Evolutionary conservation across 495 filamentous ascomycete species (phyloP).

Genomic region (Terfezia boudieri): DNA sequence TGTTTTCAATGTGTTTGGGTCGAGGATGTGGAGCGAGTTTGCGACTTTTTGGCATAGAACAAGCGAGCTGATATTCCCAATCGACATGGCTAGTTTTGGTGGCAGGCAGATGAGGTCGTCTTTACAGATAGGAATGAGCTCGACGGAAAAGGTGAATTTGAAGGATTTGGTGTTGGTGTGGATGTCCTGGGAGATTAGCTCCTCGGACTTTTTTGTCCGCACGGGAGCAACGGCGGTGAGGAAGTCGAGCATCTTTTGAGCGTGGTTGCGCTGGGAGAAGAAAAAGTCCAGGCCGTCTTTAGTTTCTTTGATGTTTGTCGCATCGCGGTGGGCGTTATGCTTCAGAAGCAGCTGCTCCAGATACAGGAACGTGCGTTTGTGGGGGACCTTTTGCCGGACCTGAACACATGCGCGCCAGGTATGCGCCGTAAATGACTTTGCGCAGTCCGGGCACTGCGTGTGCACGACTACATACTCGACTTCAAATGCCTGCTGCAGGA

Average conservation of each 20-base stretch:
- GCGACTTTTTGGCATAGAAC: conserved; percentile 74
- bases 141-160: conserved; percentile 75
- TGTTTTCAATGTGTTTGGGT: conserved; percentile 75
- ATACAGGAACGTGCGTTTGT: conserved; percentile 92
- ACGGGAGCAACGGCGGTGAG: conserved; percentile 58
- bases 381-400: conserved; percentile 86
- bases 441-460: conserved; percentile 80
- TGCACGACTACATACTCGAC: conserved; percentile 73
- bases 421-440: conserved; percentile 71
- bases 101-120: conserved; percentile 90
- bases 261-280: conserved; percentile 70
- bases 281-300: conserved; percentile 91
- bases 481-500: conserved; percentile 86
- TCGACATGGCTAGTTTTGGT: conserved; percentile 56
- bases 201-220: conserved; percentile 60
- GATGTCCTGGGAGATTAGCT: conserved; percentile 81
- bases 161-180: conserved; percentile 75
- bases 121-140: conserved; percentile 83
- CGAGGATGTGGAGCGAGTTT: conserved; percentile 68
- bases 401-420: conserved; percentile 74
- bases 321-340: conserved; percentile 74
- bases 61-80: conserved; percentile 70
- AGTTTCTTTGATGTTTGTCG: conserved; percentile 89
- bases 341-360: conserved; percentile 94
- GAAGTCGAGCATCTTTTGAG: conserved; percentile 84